These are phyloP conservation scores for Coemansia sp. DNA, from an alignment of 192 early-diverging fungal genomes.

Conservation along the genomic window DNA sequence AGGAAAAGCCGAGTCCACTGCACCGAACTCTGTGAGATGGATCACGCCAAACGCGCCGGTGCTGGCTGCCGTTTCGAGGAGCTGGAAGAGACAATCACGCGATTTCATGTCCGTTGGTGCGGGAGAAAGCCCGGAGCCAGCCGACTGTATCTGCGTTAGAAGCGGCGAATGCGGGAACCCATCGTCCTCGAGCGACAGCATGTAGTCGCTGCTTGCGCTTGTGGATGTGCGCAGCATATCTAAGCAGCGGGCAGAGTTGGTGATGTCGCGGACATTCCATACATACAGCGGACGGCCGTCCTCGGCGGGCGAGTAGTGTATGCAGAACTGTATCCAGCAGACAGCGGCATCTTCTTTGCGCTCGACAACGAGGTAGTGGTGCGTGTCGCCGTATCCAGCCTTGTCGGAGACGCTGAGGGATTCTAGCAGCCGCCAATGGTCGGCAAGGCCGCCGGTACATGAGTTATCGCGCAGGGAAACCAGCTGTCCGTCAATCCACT, in stretches of 20 bases:
- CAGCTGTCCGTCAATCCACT: constrained; percentile 25
- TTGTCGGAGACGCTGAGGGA: constrained; percentile 17
- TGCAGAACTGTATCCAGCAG: constrained; percentile 47
- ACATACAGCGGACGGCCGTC: constrained; percentile 25
- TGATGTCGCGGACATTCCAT: constrained; percentile 51
- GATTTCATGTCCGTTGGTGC: constrained; percentile 12
- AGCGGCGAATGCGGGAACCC: constrained; percentile 42
- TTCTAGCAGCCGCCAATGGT: constrained; percentile 42
- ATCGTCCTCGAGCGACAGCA: constrained; percentile 46
- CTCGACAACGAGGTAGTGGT: constrained; percentile 45
- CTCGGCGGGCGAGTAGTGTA: constrained; percentile 19
- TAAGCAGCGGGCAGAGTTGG: constrained; percentile 36
- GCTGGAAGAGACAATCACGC: constrained; percentile 22
- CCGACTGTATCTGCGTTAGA: constrained; percentile 24
- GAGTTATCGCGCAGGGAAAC: constrained; percentile 25
- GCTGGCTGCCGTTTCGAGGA: constrained; percentile 25
- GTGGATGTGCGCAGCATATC: constrained; percentile 20
- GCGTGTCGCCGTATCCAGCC: constrained; percentile 9
- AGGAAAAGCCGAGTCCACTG: constrained; percentile 49
- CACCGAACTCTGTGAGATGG: constrained; percentile 49
- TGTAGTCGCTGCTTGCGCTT: constrained; percentile 19
- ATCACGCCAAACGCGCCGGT: constrained; percentile 39
- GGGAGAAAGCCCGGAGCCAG: neutral
- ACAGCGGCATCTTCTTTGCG: constrained; percentile 33
- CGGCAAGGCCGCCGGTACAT: constrained; percentile 12